phyloP scores from a whole-genome alignment of 768 basidiomycete genomes.

The Symmetrospora coprosmae region DNA sequence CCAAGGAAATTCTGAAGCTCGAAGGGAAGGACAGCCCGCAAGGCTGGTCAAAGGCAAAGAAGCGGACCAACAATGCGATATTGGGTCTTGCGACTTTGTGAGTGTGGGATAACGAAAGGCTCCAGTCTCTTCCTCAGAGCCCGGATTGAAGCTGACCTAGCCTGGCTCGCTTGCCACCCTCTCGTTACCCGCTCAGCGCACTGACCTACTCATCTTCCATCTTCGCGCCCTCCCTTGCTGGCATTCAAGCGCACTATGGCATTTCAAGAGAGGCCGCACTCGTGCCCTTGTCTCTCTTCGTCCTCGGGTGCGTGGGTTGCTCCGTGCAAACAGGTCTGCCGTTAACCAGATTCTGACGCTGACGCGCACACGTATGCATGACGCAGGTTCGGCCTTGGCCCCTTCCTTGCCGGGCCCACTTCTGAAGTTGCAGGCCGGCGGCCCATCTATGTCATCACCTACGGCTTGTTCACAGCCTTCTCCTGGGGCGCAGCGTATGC shows the following conservation, averaged over 20 bases:
- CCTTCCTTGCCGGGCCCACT: slow-evolving; percentile 37
- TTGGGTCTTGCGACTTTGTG: slow-evolving; percentile 11
- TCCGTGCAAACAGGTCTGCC: background rate
- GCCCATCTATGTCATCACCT: slow-evolving; percentile 37
- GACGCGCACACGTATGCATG: background rate
- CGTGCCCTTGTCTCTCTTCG: slow-evolving; percentile 25
- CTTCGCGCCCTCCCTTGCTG: background rate
- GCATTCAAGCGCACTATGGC: slow-evolving; percentile 8
- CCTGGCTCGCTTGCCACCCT: background rate
- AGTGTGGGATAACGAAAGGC: slow-evolving; percentile 21
- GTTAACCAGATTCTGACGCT: background rate
- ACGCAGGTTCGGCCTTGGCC: slow-evolving; percentile 33
- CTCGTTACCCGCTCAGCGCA: background rate
- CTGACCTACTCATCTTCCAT: slow-evolving; percentile 4
- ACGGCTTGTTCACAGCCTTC: slow-evolving; percentile 36
- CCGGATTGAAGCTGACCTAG: background rate
- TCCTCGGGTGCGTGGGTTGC: slow-evolving; percentile 19
- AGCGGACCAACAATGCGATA: background rate
- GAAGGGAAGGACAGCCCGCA: background rate
- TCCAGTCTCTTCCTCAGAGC: slow-evolving; percentile 22
- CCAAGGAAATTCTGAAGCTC: too few species aligned
- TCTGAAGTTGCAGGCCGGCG: slow-evolving; percentile 38
- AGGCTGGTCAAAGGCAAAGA: background rate
- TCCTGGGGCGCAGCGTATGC: slow-evolving; percentile 39
- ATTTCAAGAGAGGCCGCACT: slow-evolving; percentile 22